Percentiles rank a stretch among this genome's conserved stretches.
Conservation (phyloP, 495 filamentous ascomycete genomes). For the Podospora comata region DNA sequence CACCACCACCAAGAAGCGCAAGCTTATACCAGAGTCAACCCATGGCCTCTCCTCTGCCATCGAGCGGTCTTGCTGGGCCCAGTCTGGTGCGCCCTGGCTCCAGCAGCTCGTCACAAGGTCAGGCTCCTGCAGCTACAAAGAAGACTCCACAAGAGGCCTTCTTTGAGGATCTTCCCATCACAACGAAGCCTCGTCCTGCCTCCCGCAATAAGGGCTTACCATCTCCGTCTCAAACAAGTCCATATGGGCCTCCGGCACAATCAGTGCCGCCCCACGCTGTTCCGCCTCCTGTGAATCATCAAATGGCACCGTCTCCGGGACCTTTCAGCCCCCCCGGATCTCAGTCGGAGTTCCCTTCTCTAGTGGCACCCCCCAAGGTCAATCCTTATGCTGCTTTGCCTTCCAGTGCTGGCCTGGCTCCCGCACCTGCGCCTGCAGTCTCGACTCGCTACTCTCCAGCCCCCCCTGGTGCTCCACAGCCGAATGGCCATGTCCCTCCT, state of each 20-base stretch:
- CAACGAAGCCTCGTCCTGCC: slow-evolving; percentile 54
- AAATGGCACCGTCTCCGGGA: slow-evolving; percentile 23
- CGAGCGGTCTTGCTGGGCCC: slow-evolving; percentile 32
- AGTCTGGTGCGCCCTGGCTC: slow-evolving; percentile 32
- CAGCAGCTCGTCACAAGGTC: slow-evolving; percentile 34
- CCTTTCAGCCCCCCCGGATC: slow-evolving; percentile 28
- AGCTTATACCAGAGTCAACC: slow-evolving; percentile 46
- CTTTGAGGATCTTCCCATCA: slow-evolving; percentile 82
- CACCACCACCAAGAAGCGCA: slow-evolving; percentile 56
- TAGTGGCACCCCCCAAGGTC: slow-evolving; percentile 56
- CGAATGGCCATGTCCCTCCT: slow-evolving; percentile 33
- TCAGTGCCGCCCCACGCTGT: slow-evolving; percentile 35
- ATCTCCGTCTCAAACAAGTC: slow-evolving; percentile 40
- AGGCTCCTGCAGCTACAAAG: slow-evolving; percentile 24
- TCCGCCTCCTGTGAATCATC: slow-evolving; percentile 31
- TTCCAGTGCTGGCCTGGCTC: slow-evolving; percentile 39
- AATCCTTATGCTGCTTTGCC: slow-evolving; percentile 59
- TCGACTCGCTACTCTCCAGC: slow-evolving; percentile 60
- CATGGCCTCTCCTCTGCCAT: slow-evolving; percentile 34
- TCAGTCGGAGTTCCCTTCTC: slow-evolving; percentile 30
- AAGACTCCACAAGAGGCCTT: slow-evolving; percentile 55
- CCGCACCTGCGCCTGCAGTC: slow-evolving; percentile 40
- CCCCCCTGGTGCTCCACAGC: slow-evolving; percentile 43
- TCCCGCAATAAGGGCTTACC: slow-evolving; percentile 37
- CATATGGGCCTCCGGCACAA: slow-evolving; percentile 31